Conservation (phyloP, 257 asterid species). For the Rehmannia glutinosa region DNA sequence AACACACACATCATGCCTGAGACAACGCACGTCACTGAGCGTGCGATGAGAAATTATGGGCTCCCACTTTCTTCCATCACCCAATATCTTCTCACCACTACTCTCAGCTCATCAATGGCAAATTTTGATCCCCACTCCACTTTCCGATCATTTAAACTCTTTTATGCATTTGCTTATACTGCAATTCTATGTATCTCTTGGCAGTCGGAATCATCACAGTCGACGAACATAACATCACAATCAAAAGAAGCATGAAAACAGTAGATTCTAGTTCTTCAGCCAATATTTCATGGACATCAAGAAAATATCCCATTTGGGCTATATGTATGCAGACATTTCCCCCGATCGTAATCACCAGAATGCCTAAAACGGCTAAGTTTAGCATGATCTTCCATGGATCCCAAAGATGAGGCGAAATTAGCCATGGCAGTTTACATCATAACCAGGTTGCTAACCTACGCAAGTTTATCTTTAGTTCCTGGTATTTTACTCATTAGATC, state of each 20-base stretch:
- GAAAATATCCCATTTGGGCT: neutral
- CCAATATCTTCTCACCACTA: constrained; percentile 20
- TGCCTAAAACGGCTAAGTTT: neutral
- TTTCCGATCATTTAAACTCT: neutral
- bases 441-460: neutral
- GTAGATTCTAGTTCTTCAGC: neutral
- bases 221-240: constrained; percentile 4
- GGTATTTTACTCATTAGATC: neutral
- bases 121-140: neutral
- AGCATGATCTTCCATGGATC: neutral
- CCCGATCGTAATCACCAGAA: neutral
- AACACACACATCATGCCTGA: constrained; percentile 24
- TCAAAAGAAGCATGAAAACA: constrained; percentile 14
- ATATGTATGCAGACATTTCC: constrained; percentile 22
- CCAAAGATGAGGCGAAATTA: neutral
- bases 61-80: constrained; percentile 33
- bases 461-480: neutral
- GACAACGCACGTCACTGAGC: constrained; percentile 15
- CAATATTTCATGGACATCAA: neutral
- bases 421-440: neutral
- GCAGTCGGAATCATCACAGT: constrained; percentile 24
- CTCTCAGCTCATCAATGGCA: constrained; percentile 5
- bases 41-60: constrained; percentile 30
- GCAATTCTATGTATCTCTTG: constrained; percentile 20
- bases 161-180: constrained; percentile 24